A percentile compares a stretch with the other conserved stretches of the same genome.
These are phyloP conservation scores for Linnemannia exigua DNA, from an alignment of 192 early-diverging fungal genomes.

Conservation along the genomic window DNA sequence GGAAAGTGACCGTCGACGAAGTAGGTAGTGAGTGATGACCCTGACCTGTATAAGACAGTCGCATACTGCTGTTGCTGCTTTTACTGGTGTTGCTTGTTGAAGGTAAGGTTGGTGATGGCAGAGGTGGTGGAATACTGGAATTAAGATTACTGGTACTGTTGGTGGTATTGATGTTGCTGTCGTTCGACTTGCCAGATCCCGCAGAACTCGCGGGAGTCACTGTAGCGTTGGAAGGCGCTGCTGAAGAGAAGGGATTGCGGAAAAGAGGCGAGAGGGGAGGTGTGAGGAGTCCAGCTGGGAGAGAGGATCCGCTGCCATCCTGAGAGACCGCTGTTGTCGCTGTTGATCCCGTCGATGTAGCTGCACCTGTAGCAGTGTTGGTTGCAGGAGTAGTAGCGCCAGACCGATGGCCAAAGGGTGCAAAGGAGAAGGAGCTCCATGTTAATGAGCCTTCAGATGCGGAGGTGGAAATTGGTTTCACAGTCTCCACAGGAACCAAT, in stretches of 20 bases:
- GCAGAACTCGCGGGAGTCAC: background rate
- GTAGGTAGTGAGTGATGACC: background rate
- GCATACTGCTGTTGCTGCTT: background rate
- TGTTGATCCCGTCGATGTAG: background rate
- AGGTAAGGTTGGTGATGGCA: background rate
- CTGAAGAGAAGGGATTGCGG: background rate
- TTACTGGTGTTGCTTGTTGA: background rate
- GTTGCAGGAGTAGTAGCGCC: background rate
- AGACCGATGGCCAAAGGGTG: background rate
- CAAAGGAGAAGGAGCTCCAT: background rate
- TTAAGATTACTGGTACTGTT: background rate
- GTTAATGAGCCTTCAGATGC: background rate
- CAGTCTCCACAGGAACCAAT: background rate
- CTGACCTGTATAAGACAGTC: background rate
- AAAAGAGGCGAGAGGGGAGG: conserved; percentile 32
- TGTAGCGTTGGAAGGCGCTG: background rate
- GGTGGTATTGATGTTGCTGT: background rate
- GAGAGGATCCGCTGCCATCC: background rate
- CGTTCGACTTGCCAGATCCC: background rate
- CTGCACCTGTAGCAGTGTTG: background rate
- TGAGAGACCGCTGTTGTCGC: background rate
- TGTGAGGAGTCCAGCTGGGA: conserved; percentile 16
- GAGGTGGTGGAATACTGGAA: background rate
- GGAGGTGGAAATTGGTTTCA: background rate
- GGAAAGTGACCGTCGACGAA: background rate